Evolutionary conservation across 164 flowering plant species (phyloP).

Genomic region (Umbellularia californica): DNA sequence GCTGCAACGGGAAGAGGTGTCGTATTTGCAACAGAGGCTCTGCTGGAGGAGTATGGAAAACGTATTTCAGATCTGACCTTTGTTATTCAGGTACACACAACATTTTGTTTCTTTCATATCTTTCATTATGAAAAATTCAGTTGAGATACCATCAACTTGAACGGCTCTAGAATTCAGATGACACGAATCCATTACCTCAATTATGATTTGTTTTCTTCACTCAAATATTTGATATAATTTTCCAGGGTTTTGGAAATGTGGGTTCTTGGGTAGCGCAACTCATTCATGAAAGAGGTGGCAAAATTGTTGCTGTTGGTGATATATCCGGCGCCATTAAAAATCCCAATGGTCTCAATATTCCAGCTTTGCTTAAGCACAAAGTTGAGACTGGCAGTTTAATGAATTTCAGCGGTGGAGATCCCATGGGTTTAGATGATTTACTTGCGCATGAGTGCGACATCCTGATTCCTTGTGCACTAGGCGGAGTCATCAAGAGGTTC

Average conservation of each 20-base stretch:
- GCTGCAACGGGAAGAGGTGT: conserved; percentile 90
- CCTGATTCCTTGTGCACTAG: conserved; percentile 79
- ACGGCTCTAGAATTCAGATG: no score
- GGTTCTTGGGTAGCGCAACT: conserved; percentile 79
- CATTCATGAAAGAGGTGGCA: conserved; percentile 71
- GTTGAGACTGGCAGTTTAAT: conserved; percentile 36
- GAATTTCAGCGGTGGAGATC: conserved; percentile 53
- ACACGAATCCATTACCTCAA: neutral
- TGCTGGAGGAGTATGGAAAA: conserved; percentile 71
- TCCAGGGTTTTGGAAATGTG: conserved; percentile 77
- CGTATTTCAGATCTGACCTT: conserved; percentile 40
- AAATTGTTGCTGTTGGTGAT: conserved; percentile 69
- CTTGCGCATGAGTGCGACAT: conserved; percentile 80
- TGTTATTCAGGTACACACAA: conserved; percentile 29
- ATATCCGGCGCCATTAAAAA: conserved; percentile 63
- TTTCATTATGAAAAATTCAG: no score
- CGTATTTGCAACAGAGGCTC: conserved; percentile 67
- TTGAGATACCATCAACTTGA: no score
- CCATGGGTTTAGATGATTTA: conserved; percentile 52
- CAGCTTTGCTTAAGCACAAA: conserved; percentile 54
- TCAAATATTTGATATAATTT: neutral
- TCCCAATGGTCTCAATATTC: conserved; percentile 52
- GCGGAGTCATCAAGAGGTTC: conserved; percentile 76
- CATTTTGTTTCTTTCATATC: neutral
- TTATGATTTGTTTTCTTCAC: neutral